Percentiles rank a stretch among this genome's conserved stretches.
Evolutionary conservation across 1,284 basidiomycete genomes (phyloP).

Genomic region (Tremellales sp.): DNA sequence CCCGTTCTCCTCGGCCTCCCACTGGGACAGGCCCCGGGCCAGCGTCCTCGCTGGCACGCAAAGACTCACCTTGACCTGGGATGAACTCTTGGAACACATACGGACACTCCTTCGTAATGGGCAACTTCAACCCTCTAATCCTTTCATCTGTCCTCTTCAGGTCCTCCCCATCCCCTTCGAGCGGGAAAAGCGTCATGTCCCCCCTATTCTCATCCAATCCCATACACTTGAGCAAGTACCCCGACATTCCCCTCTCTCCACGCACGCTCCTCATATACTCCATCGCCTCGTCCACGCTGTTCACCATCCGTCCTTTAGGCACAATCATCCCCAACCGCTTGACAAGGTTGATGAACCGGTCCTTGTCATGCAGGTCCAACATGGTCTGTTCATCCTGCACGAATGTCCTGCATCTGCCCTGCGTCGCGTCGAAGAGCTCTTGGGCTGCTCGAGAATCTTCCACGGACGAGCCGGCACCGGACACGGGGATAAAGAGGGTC

Average conservation of each 20-base stretch:
- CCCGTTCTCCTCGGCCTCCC: neutral
- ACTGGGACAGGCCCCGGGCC: neutral
- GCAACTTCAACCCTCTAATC: constrained; percentile 25
- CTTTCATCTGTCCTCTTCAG: constrained; percentile 23
- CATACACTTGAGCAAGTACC: constrained; percentile 45
- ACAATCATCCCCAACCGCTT: constrained; percentile 36
- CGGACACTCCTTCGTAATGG: constrained; percentile 31
- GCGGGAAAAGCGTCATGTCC: constrained; percentile 49
- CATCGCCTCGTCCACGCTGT: constrained; percentile 41
- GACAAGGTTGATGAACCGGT: constrained; percentile 43
- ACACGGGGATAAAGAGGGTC: constrained; percentile 48
- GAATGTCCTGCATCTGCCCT: constrained; percentile 37
- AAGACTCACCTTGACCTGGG: constrained; percentile 33
- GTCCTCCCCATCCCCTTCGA: constrained; percentile 27
- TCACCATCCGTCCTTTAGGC: constrained; percentile 38
- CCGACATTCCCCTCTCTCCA: constrained; percentile 10
- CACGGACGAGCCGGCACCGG: constrained; percentile 47
- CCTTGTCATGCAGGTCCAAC: constrained; percentile 48
- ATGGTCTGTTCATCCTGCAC: constrained; percentile 49
- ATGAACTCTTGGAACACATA: constrained; percentile 43
- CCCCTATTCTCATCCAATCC: constrained; percentile 47
- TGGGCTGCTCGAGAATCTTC: constrained; percentile 47
- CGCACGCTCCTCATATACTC: constrained; percentile 24
- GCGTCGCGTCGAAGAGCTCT: constrained; percentile 33
- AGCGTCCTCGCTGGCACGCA: neutral